phyloP scores from a whole-genome alignment of 345 rosid genomes.

The Euphorbia peplus region DNA sequence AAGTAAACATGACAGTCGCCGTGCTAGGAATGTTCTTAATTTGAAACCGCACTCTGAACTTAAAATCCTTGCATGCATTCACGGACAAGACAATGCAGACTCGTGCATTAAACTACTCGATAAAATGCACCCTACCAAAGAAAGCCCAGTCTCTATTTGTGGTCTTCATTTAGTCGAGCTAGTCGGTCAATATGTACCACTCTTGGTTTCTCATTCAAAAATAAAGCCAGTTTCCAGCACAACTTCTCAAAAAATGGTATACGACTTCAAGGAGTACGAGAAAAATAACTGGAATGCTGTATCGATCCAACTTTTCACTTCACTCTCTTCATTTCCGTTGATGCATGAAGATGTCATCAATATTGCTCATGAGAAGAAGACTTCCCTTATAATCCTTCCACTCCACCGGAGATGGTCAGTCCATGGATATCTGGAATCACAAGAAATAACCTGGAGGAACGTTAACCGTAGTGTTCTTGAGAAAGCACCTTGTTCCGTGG shows the following conservation, averaged over 20 bases:
- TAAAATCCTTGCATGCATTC: slow-evolving; percentile 32
- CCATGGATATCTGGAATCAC: slow-evolving; percentile 37
- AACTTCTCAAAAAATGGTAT: slow-evolving; percentile 24
- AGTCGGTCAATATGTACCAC: slow-evolving; percentile 29
- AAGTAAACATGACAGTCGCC: slow-evolving; percentile 22
- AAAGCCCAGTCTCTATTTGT: slow-evolving; percentile 21
- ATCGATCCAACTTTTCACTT: slow-evolving; percentile 28
- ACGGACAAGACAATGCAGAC: slow-evolving; percentile 28
- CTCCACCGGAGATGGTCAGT: slow-evolving; percentile 49
- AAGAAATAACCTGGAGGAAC: slow-evolving; percentile 22
- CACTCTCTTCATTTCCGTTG: slow-evolving; percentile 37
- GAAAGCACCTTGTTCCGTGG: slow-evolving; percentile 59
- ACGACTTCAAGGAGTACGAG: slow-evolving; percentile 26
- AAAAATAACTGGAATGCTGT: slow-evolving; percentile 11
- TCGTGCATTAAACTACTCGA: slow-evolving; percentile 36
- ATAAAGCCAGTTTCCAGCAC: neutral
- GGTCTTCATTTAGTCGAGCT: slow-evolving; percentile 39
- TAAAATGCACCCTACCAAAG: slow-evolving; percentile 16
- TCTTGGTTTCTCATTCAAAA: slow-evolving; percentile 23
- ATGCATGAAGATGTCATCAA: slow-evolving; percentile 61
- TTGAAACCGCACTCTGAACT: slow-evolving; percentile 26
- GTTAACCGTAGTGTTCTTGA: slow-evolving; percentile 47
- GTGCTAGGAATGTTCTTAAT: slow-evolving; percentile 27
- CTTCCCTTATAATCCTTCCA: slow-evolving; percentile 52
- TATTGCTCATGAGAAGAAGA: slow-evolving; percentile 43